A percentile compares a stretch with the other conserved stretches of the same genome.
Evolutionary conservation across 1,139 yeast species (phyloP).

Genomic region (Pneumocystis murina): DNA sequence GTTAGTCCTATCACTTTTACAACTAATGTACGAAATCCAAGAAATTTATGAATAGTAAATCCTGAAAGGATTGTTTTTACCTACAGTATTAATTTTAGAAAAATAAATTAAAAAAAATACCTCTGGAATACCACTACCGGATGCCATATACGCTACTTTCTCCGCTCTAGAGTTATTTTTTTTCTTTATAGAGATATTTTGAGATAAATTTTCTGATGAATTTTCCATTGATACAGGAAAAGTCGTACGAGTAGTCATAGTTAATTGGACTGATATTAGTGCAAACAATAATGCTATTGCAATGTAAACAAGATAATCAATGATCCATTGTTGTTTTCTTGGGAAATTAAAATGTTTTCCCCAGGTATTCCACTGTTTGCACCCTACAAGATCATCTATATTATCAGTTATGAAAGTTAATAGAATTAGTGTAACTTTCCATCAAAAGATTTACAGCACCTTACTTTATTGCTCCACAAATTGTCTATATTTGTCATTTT

Average conservation of each 20-base stretch:
- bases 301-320: neutral
- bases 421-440: neutral
- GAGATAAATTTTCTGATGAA: neutral
- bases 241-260: neutral
- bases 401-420: conserved; percentile 1
- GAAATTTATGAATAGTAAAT: conserved; percentile 39
- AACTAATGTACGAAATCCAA: conserved; percentile 41
- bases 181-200: neutral
- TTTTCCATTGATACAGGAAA: neutral
- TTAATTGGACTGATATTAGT: neutral
- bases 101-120: neutral
- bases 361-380: conserved; percentile 1
- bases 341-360: neutral
- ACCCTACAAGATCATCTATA: conserved; percentile 4
- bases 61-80: conserved; percentile 40
- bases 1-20: conserved; percentile 39
- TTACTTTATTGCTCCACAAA: conserved; percentile 2
- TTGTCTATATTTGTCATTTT: neutral
- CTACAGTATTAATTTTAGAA: conserved; percentile 34
- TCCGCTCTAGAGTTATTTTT: neutral
- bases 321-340: neutral
- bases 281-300: neutral
- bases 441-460: conserved; percentile 2
- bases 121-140: conserved; percentile 2
- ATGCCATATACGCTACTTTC: neutral